Percentiles rank a stretch among this genome's conserved stretches.
phyloP scores from a whole-genome alignment of 768 basidiomycete genomes.

The Lepiota venenata region DNA sequence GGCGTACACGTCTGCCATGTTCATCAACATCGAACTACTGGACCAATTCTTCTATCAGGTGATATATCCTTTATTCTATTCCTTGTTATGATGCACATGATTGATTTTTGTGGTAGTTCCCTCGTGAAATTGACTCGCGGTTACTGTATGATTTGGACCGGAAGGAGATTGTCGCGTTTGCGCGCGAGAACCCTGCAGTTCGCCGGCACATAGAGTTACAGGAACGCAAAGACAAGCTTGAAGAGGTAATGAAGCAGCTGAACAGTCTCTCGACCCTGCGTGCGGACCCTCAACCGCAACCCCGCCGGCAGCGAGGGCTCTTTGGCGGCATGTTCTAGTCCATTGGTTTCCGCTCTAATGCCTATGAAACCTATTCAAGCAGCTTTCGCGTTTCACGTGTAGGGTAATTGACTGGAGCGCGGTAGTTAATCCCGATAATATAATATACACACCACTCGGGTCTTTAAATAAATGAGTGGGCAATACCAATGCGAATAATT shows the following conservation, averaged over 20 bases:
- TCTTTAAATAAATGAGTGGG: slow-evolving; percentile 5
- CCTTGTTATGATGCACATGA: slow-evolving; percentile 1
- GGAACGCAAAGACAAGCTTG: slow-evolving; percentile 95
- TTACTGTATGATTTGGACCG: slow-evolving; percentile 92
- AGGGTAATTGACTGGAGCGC: background rate
- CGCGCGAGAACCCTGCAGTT: slow-evolving; percentile 92
- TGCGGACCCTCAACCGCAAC: slow-evolving; percentile 71
- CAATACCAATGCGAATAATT: background rate
- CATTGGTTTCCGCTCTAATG: slow-evolving; percentile 7
- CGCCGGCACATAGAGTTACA: slow-evolving; percentile 88
- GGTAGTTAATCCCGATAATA: slow-evolving; percentile 1
- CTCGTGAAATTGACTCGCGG: slow-evolving; percentile 94
- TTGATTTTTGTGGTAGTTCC: slow-evolving; percentile 57
- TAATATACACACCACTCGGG: slow-evolving; percentile 10
- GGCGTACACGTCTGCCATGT: slow-evolving; percentile 94
- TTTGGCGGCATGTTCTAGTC: slow-evolving; percentile 70
- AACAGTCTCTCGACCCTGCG: slow-evolving; percentile 89
- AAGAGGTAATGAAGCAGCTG: slow-evolving; percentile 95
- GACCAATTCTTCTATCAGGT: slow-evolving; percentile 99
- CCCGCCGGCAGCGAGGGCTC: slow-evolving; percentile 72
- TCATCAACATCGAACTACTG: slow-evolving; percentile 97
- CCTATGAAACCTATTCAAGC: background rate
- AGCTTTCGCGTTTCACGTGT: slow-evolving; percentile 3
- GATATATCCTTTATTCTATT: slow-evolving; percentile 18
- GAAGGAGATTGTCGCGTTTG: slow-evolving; percentile 85